These are phyloP conservation scores for Fusarium brevicatenulatum DNA, from an alignment of 2,329 filamentous ascomycete genomes.

Conservation along the genomic window DNA sequence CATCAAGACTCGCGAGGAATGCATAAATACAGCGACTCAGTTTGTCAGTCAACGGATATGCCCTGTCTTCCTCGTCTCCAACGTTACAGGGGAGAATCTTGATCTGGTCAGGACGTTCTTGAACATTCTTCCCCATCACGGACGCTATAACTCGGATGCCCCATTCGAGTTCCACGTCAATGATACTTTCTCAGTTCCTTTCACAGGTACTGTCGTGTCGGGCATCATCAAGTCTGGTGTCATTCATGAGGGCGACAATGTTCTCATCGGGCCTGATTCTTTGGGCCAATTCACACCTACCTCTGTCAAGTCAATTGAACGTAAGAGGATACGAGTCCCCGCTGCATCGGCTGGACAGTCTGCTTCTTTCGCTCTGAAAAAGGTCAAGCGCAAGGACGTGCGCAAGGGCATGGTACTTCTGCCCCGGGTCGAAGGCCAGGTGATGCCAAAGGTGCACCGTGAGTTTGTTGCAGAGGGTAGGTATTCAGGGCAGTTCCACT, in stretches of 20 bases:
- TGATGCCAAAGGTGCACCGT: constrained; percentile 74
- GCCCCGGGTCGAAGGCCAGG: constrained; percentile 79
- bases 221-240: constrained; percentile 91
- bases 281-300: constrained; percentile 90
- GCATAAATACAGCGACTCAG: constrained; percentile 93
- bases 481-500: constrained; percentile 3
- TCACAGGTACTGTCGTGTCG: constrained; percentile 94
- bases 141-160: constrained; percentile 87
- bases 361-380: constrained; percentile 89
- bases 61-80: constrained; percentile 97
- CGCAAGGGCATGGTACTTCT: constrained; percentile 98
- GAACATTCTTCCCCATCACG: constrained; percentile 94
- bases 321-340: constrained; percentile 89
- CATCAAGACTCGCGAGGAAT: constrained; percentile 90
- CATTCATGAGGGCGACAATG: constrained; percentile 87
- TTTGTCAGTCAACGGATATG: constrained; percentile 96
- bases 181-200: constrained; percentile 97
- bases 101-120: constrained; percentile 92
- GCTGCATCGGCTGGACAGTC: constrained; percentile 92
- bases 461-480: constrained; percentile 83
- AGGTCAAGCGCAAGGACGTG: constrained; percentile 89
- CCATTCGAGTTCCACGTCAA: constrained; percentile 97
- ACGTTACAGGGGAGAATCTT: constrained; percentile 92
- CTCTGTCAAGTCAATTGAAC: constrained; percentile 89
- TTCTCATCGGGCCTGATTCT: constrained; percentile 90